Evolutionary conservation across 345 rosid genomes (phyloP), one percentile per base, ranked within the genome.

Genomic region (Chamaenerion angustifolium): DNA sequence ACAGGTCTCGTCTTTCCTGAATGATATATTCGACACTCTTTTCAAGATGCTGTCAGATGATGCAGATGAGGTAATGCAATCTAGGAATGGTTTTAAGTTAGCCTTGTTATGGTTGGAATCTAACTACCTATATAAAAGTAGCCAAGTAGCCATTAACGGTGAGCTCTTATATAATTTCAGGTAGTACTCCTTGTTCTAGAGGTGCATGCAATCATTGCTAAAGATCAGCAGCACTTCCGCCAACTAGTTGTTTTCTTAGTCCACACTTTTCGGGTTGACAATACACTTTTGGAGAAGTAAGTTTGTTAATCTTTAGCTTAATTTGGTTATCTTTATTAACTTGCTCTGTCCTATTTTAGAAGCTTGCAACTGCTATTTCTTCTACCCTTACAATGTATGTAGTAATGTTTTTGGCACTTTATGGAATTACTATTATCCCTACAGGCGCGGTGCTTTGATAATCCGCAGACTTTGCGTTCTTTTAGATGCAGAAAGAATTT

Each of bases 371-470:
- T 15, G 48, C 59, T 35, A 11, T 21, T 31, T 42, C 43, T 53
- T 27, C 21, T 21, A 10, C 14, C 45, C 17, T 16, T 13, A 16
- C 15, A 18, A 35, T 52, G 5, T 23, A 12, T 14, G 14, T 40
- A 37, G 49, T 25, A 25, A 35, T 52, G 35, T 21, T 15, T 4
- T 31, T 6, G 49, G 12, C 42, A 31, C 42, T 46, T 11, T 31
- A 15, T 45, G 50, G 13, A 19, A 42, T 18, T 21, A 11, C 8
- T 37, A 51, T 56, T 56, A 15, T 64, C 40, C 55, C 52, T 49
- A 48, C 54, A 93, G 99, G 80, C 99, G 99, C 40, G 99, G 99
- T 69, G 95, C 99, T 61, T 74, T 93, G 79, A 93, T 93, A 14
- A 74, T 93, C 44, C 88, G 97, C 62, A 71, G 86, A 62, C 84